Conservation (phyloP, 1,139 yeast genomes). For the Debaryomyces coudertii region DNA sequence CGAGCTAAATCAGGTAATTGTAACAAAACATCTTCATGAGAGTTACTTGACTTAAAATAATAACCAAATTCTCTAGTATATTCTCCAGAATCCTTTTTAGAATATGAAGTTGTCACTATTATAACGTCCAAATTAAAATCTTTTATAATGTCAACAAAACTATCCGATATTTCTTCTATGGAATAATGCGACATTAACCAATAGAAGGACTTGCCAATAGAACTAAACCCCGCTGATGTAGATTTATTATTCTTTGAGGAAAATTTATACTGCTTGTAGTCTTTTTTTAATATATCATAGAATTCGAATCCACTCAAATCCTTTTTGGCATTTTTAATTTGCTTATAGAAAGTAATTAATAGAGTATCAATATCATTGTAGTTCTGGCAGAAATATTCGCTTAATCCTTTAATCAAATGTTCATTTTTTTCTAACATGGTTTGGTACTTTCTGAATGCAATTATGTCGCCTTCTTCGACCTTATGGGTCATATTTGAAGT, state of each 20-base stretch:
- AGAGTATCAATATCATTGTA: slow-evolving; percentile 1
- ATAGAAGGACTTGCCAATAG: slow-evolving; percentile 66
- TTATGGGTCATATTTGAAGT: slow-evolving; percentile 66
- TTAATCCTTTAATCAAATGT: not conserved
- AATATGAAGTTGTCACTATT: slow-evolving; percentile 66
- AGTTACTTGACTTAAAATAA: slow-evolving; percentile 26
- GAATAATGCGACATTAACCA: slow-evolving; percentile 50
- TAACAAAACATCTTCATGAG: slow-evolving; percentile 20
- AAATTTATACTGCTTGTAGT: slow-evolving; percentile 74
- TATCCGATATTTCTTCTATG: slow-evolving; percentile 38
- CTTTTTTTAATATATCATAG: slow-evolving; percentile 71
- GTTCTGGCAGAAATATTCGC: not conserved
- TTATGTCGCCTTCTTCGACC: slow-evolving; percentile 56
- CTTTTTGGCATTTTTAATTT: slow-evolving; percentile 58
- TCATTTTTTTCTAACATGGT: slow-evolving; percentile 12
- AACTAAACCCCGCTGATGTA: slow-evolving; percentile 67
- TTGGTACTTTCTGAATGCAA: slow-evolving; percentile 44
- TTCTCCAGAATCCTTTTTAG: slow-evolving; percentile 36
- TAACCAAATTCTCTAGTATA: slow-evolving; percentile 64
- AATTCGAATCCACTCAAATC: slow-evolving; percentile 63
- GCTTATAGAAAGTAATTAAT: slow-evolving; percentile 32
- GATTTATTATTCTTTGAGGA: slow-evolving; percentile 26
- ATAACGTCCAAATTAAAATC: slow-evolving; percentile 53
- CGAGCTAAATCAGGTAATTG: slow-evolving; percentile 29
- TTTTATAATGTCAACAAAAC: slow-evolving; percentile 38